Evolutionary conservation across 163 green algal species (phyloP).

Genomic region (Chloromonas sp.): DNA sequence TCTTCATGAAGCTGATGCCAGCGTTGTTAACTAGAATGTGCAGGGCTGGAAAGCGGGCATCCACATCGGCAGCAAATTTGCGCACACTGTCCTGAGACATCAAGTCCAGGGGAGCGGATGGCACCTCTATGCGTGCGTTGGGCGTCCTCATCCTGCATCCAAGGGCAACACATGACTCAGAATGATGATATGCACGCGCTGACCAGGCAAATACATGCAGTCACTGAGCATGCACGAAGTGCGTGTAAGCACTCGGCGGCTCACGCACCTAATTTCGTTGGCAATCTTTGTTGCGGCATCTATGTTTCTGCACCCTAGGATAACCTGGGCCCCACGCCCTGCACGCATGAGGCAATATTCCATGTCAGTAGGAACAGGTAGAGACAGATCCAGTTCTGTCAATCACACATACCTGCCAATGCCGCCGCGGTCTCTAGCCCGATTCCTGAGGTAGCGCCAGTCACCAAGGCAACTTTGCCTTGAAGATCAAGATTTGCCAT

Average conservation of each 20-base stretch:
- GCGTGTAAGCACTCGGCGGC: background rate
- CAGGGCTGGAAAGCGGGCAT: conserved; percentile 35
- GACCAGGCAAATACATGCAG: too few relatives aligned
- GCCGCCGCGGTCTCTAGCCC: conserved; percentile 51
- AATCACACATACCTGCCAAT: conserved; percentile 28
- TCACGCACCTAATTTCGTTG: conserved; percentile 43
- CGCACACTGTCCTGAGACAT: conserved; percentile 53
- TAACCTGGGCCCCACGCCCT: conserved; percentile 52
- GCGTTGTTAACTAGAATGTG: conserved; percentile 78
- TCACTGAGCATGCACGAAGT: background rate
- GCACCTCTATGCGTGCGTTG: background rate
- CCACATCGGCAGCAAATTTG: conserved; percentile 5
- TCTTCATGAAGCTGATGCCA: conserved; percentile 52
- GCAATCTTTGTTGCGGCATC: conserved; percentile 40
- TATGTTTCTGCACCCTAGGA: conserved; percentile 67
- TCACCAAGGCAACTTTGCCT: conserved; percentile 56
- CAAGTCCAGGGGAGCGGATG: conserved; percentile 50
- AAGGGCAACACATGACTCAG: too few relatives aligned
- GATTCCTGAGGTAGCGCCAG: conserved; percentile 56
- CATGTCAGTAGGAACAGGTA: background rate
- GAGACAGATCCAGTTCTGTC: background rate
- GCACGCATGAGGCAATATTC: conserved; percentile 10
- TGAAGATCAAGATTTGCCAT: conserved; percentile 17
- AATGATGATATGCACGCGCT: too few relatives aligned
- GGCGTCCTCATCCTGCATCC: too few relatives aligned